phyloP scores from a whole-genome alignment of 805 yeast species.

The Aciculoconidium aculeatum region DNA sequence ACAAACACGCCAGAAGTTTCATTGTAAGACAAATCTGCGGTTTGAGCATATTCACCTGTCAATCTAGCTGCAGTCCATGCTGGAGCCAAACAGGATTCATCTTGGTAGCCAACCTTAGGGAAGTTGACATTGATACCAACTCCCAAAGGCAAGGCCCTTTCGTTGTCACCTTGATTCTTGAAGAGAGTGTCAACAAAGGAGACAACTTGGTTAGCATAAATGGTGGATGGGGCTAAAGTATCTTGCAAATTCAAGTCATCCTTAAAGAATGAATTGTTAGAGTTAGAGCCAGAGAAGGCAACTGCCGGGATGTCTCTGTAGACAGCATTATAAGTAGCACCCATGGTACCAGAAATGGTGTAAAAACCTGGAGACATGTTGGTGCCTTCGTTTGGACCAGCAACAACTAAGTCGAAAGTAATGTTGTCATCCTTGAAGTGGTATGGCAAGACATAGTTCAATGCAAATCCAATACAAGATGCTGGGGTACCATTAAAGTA shows the following conservation, averaged over 20 bases:
- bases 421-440: conserved; percentile 32
- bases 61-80: conserved; percentile 40
- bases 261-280: conserved; percentile 44
- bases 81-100: conserved; percentile 40
- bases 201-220: conserved; percentile 37
- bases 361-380: conserved; percentile 38
- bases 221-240: conserved; percentile 36
- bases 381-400: conserved; percentile 51
- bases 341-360: conserved; percentile 47
- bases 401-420: conserved; percentile 42
- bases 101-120: conserved; percentile 34
- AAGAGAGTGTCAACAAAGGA: conserved; percentile 36
- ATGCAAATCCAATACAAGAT: conserved; percentile 43
- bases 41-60: conserved; percentile 33
- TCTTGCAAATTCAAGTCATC: conserved; percentile 39
- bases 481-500: conserved; percentile 55
- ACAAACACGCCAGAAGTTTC: conserved; percentile 29
- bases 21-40: conserved; percentile 32
- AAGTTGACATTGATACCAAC: conserved; percentile 45
- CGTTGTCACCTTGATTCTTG: conserved; percentile 30
- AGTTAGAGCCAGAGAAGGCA: conserved; percentile 47
- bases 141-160: conserved; percentile 35
- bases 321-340: conserved; percentile 43
- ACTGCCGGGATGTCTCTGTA: conserved; percentile 45
- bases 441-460: conserved; percentile 42